Percentiles rank a stretch among this genome's conserved stretches.
Conservation (phyloP, 164 flowering plant species). For the Kingdonia uniflora region DNA sequence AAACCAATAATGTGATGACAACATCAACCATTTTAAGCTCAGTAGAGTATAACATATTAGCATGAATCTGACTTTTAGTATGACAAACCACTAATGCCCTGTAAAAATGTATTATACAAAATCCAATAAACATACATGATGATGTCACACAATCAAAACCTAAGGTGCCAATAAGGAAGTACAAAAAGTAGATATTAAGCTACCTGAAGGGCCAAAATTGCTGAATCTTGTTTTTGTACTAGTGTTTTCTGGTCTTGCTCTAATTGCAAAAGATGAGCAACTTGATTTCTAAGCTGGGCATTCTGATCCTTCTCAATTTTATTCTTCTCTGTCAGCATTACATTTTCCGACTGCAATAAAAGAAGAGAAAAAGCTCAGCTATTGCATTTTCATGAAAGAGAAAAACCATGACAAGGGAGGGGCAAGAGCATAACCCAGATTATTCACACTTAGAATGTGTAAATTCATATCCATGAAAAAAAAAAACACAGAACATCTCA, state of each 20-base stretch:
- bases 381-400: too few relatives aligned
- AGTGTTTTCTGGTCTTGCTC: slow-evolving; percentile 82
- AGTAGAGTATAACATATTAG: too few relatives aligned
- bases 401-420: too few relatives aligned
- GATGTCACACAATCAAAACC: background rate
- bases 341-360: slow-evolving; percentile 65
- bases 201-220: slow-evolving; percentile 77
- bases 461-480: too few relatives aligned
- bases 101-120: too few relatives aligned
- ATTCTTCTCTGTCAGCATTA: slow-evolving; percentile 62
- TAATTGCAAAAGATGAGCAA: slow-evolving; percentile 65
- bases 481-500: too few relatives aligned
- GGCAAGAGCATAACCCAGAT: too few relatives aligned
- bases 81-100: too few relatives aligned
- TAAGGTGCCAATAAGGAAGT: background rate
- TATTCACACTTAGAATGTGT: too few relatives aligned
- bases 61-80: too few relatives aligned
- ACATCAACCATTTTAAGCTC: too few relatives aligned
- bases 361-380: background rate
- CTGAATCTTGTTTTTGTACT: slow-evolving; percentile 62
- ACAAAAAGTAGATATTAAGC: slow-evolving; percentile 1
- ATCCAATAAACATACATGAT: background rate
- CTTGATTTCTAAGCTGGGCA: slow-evolving; percentile 77
- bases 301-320: slow-evolving; percentile 88
- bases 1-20: too few relatives aligned